Evolutionary conservation across 176 grass and related monocot species (phyloP), one percentile per base, ranked within the genome.

Genomic region (Carex kokanica): DNA sequence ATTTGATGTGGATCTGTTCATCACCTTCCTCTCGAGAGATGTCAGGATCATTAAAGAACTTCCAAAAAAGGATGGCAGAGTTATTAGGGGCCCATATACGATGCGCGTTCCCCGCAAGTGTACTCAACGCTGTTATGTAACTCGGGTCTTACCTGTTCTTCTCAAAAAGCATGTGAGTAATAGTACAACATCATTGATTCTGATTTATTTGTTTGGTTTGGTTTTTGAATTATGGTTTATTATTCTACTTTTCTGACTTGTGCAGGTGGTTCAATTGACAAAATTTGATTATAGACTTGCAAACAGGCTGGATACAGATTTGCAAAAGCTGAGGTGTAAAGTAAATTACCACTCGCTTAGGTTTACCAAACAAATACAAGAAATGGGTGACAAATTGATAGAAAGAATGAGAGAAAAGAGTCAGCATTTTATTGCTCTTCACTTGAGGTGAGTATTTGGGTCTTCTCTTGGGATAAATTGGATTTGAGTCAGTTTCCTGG

Each of bases 251-350:
- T 52, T 63, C 13, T 56, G 51, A 55, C 25, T n/a, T 77, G 29
- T 90, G 88, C 88, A 98, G 95, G 92, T 93, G 84, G 88, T 98
- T 79, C 92, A 91, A 71, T 83, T 98, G 82, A 94, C 92, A 9
- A 98, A 98, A 87, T 98, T 91, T 85, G 95, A 98, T 86, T 98
- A 98, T 84, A 92, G 95, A 31, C 86, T 98, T 85, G 87, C 95
- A 75, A 98, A 98, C 86, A 94, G 86, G 85, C 86, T 98, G 85
- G 90, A 98, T 57, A 85, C 85, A 75, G 95, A 98, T 75, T 83
- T 94, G 61, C 95, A 98, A 80, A 97, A 92, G 86, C 72, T 98
- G 84, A 91, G 95, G 80, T 98, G 95, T 70, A 98, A 92, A 91
- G 90, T 94, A 27, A 98, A 98, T 68, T 98, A 98, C 85, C 87